Evolutionary conservation across 148 eudicot genomes (phyloP).

Genomic region (Heliosperma pusillum): DNA sequence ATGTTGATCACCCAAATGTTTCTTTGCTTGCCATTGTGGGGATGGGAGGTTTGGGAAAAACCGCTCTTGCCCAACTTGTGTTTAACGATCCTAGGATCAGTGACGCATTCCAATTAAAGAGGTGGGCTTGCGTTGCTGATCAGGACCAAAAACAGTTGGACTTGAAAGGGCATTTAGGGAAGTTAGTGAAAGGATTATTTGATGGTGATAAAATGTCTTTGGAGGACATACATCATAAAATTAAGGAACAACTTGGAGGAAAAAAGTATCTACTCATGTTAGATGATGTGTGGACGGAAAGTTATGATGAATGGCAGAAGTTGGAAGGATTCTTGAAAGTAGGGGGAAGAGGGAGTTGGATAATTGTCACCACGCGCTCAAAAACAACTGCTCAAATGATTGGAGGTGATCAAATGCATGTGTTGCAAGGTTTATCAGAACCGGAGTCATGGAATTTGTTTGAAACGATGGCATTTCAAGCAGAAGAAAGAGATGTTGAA

Average conservation of each 20-base stretch:
- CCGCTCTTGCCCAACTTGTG: conserved; percentile 30
- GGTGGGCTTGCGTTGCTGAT: conserved; percentile 32
- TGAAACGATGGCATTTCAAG: not conserved
- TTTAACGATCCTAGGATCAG: conserved; percentile 25
- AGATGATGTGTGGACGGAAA: conserved; percentile 11
- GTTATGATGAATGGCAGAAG: not conserved
- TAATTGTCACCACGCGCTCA: conserved; percentile 5
- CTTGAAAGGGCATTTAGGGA: not conserved
- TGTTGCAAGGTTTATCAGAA: not conserved
- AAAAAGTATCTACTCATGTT: conserved; percentile 3
- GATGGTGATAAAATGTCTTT: not conserved
- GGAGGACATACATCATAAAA: not conserved
- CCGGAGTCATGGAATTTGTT: conserved; percentile 3
- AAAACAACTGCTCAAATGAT: not conserved
- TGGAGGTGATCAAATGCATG: not conserved
- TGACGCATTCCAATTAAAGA: conserved; percentile 8
- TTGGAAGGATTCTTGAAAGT: conserved; percentile 9
- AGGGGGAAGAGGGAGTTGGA: conserved; percentile 9
- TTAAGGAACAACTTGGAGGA: not conserved
- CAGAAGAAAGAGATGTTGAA: not conserved
- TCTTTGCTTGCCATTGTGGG: conserved; percentile 32
- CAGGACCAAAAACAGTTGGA: conserved; percentile 8
- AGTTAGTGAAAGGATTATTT: not conserved
- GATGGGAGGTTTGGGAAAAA: conserved; percentile 36
- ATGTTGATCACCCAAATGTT: not conserved